phyloP scores from a whole-genome alignment of 768 basidiomycete genomes.

The Jaapia argillacea region DNA sequence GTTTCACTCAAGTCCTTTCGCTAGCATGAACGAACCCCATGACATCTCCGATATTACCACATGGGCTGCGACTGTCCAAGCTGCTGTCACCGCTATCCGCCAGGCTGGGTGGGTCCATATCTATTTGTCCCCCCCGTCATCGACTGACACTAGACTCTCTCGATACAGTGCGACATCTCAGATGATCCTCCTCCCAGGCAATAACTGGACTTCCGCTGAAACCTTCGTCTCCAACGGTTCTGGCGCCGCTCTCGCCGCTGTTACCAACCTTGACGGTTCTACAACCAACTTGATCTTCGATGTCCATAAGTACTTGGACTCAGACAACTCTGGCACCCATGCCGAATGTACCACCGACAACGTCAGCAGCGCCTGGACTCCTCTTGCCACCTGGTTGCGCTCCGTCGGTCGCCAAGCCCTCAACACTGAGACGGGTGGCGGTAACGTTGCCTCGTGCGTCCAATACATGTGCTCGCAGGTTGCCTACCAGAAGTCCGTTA shows the following conservation, averaged over 20 bases:
- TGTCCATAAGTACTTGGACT: conserved; percentile 55
- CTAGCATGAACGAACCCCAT: conserved; percentile 59
- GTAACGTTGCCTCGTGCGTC: conserved; percentile 37
- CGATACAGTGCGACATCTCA: conserved; percentile 30
- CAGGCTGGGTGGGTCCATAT: conserved; percentile 36
- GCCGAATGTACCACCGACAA: conserved; percentile 44
- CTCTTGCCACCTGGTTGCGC: conserved; percentile 38
- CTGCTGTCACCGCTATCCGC: conserved; percentile 54
- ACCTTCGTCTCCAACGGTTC: conserved; percentile 43
- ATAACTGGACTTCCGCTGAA: conserved; percentile 41
- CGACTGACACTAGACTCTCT: neutral
- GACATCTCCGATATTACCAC: conserved; percentile 36
- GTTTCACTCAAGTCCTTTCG: neutral
- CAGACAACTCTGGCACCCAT: conserved; percentile 26
- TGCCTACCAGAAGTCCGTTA: neutral
- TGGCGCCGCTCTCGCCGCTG: conserved; percentile 33
- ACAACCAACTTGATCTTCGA: conserved; percentile 42
- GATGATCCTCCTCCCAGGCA: conserved; percentile 48
- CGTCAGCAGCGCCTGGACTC: conserved; percentile 33
- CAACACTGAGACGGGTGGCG: too few species aligned
- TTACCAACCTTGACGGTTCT: conserved; percentile 36
- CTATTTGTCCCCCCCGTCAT: neutral
- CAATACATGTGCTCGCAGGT: conserved; percentile 19
- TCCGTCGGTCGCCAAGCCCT: conserved; percentile 39
- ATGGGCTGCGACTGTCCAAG: conserved; percentile 46